Evolutionary conservation across 2,329 filamentous ascomycete species (phyloP), one percentile per base, ranked within the genome.

Genomic region (Neodidymelliopsis sp.): DNA sequence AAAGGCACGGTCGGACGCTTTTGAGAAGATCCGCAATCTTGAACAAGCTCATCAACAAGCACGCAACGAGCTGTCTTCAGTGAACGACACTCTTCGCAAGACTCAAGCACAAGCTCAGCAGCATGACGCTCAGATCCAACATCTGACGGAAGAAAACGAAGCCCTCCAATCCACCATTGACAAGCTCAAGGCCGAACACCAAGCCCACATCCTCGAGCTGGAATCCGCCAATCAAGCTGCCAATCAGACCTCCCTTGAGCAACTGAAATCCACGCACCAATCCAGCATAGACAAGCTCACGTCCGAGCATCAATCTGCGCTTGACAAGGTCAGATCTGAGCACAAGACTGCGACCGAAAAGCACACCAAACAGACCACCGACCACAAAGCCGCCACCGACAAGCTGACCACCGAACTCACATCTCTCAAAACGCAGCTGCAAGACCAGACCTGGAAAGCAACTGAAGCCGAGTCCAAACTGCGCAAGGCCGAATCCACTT

Each of bases 381-480:
- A 25, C 8, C 40, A 65, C 3, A 45, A 45, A 11, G 29, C 47
- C 9, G n/a, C 29, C 4, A 8, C 40, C 5, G 47, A 39, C 16
- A 63, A 59, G 13, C 38, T 73, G 16, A 67, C 70, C 35, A 59
- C 70, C 0, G 71, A 75, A 34, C 46, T 52, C 24, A 60, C 60
- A 7, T 53, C 57, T 1, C 49, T 63, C 10, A 65, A 63, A 12
- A 76, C 77, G 15, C 77, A 81, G 42, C 65, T 76, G 15, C 76
- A 77, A 57, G 75, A 72, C 13, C 59, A 68, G 35, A 67, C 62
- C 2, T 73, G 69, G 69, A 72, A 77, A 46, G 66, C 75, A 30
- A 77, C 76, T 29, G 79, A 82, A 35, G 73, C 74, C 11, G 75
- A 79, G 39, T 70, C 80, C 33, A 80, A 45, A 22, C 30, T 44